Conservation (phyloP, 106 monocot genomes). For the Dactylorhiza incarnata region DNA sequence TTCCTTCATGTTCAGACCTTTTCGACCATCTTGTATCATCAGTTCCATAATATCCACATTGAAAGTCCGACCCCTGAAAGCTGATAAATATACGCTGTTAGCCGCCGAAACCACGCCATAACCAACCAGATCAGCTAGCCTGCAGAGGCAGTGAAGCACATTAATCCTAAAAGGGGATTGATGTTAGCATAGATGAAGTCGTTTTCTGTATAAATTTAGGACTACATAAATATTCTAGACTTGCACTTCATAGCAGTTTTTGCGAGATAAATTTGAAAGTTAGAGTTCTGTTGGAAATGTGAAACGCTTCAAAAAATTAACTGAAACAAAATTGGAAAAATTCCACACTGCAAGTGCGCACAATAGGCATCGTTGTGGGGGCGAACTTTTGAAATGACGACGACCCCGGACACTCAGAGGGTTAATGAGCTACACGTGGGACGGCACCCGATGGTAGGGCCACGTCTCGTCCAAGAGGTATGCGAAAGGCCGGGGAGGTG, state of each 20-base stretch:
- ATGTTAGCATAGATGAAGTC: not conserved
- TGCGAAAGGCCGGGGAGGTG: too few relatives aligned
- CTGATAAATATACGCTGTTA: slow-evolving; percentile 31
- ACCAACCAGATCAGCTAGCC: slow-evolving; percentile 73
- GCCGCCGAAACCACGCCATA: slow-evolving; percentile 79
- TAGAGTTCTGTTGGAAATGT: too few relatives aligned
- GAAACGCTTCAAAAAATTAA: too few relatives aligned
- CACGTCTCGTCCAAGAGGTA: too few relatives aligned
- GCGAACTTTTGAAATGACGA: too few relatives aligned
- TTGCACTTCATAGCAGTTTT: not conserved
- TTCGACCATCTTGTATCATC: slow-evolving; percentile 55
- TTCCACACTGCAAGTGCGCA: too few relatives aligned
- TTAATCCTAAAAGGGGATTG: not conserved
- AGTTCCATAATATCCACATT: slow-evolving; percentile 33
- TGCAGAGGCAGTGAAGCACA: slow-evolving; percentile 8
- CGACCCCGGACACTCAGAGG: too few relatives aligned
- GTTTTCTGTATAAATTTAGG: not conserved
- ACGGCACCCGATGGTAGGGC: too few relatives aligned
- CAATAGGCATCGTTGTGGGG: too few relatives aligned
- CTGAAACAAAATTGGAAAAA: too few relatives aligned
- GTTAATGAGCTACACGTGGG: too few relatives aligned
- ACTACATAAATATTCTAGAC: not conserved
- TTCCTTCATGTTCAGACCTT: slow-evolving; percentile 29
- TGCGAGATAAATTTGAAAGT: not conserved
- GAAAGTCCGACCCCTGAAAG: slow-evolving; percentile 53